These are phyloP conservation scores for Yamagishiella unicocca DNA, from an alignment of 139 green algal genomes.

Conservation along the genomic window DNA sequence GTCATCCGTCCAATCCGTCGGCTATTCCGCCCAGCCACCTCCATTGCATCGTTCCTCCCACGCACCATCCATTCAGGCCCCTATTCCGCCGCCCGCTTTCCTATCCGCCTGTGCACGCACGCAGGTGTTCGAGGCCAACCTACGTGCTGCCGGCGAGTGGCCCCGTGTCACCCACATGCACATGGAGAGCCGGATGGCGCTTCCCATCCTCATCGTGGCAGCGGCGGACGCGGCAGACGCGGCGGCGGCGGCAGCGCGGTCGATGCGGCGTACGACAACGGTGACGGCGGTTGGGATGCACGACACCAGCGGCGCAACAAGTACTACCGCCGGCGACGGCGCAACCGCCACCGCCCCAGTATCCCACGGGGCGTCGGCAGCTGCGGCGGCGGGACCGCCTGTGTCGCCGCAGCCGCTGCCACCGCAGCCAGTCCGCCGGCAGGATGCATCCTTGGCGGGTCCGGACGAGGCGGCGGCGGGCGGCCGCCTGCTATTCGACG, in stretches of 20 bases:
- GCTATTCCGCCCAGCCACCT: too few relatives aligned
- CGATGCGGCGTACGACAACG: not conserved
- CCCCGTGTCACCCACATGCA: not conserved
- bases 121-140: constrained; percentile 20
- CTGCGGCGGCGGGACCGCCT: not conserved
- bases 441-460: not conserved
- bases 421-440: not conserved
- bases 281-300: not conserved
- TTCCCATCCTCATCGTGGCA: not conserved
- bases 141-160: not conserved
- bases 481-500: constrained; percentile 8
- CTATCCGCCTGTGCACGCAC: too few relatives aligned
- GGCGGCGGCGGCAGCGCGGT: not conserved
- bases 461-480: too few relatives aligned
- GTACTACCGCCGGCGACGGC: not conserved
- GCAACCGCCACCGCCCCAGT: too few relatives aligned
- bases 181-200: constrained; percentile 4
- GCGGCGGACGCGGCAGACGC: not conserved
- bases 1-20: too few relatives aligned
- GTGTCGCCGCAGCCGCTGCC: not conserved
- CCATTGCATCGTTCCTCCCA: too few relatives aligned
- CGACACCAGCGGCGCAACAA: not conserved
- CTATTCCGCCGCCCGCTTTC: too few relatives aligned
- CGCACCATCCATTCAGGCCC: too few relatives aligned
- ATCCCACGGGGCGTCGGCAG: too few relatives aligned